Evolutionary conservation across 2,329 filamentous ascomycete genomes (phyloP), one percentile per base, ranked within the genome.

Genomic region (Colletotrichum sp.): DNA sequence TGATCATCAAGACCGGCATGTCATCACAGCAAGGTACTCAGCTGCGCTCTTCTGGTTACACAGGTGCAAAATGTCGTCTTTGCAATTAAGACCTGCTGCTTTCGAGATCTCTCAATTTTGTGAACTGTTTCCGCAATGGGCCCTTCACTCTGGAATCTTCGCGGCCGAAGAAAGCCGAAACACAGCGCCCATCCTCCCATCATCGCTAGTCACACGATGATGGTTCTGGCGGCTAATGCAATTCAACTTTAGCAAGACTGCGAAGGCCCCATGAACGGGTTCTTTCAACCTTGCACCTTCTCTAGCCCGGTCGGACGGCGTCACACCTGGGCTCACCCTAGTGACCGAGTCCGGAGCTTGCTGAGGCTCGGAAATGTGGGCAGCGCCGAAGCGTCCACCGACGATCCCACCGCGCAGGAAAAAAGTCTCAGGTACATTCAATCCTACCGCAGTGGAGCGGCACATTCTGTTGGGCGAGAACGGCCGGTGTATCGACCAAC

Each of bases 401-500:
- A 49, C 69, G 59, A 36, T 65, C 39, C 49, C 49, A 61, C 66
- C 66, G 34, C 52, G 55, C 49, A 27, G 19, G 44, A 34, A n/a
- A 49, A 52, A 52, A 52, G 44, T 52, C 68, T 52, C 36, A 63
- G 27, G 59, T 55, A 63, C 68, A 29, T n/a, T 30, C 44, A 52
- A 22, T 44, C 64, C 55, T 9, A 30, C 55, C 34, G 65, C 44
- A 30, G 74, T 66, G 74, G 74, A 34, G 70, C 36, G 70, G 44
- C 49, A 36, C 32, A 52, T 62, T 76, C 65, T 69, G 59, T 69
- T 69, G 59, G 74, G 71, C 65, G 70, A 73, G 73, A 76, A 49
- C 72, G 32, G 67, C 72, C 44, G 11, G 44, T 52, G 12, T 13
- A 13, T n/a, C 66, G 25, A 57, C 22, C 19, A 44, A 32, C 49